These are phyloP conservation scores for Ceratobasidium sp. DNA, from an alignment of 1,284 basidiomycete genomes.

Conservation along the genomic window DNA sequence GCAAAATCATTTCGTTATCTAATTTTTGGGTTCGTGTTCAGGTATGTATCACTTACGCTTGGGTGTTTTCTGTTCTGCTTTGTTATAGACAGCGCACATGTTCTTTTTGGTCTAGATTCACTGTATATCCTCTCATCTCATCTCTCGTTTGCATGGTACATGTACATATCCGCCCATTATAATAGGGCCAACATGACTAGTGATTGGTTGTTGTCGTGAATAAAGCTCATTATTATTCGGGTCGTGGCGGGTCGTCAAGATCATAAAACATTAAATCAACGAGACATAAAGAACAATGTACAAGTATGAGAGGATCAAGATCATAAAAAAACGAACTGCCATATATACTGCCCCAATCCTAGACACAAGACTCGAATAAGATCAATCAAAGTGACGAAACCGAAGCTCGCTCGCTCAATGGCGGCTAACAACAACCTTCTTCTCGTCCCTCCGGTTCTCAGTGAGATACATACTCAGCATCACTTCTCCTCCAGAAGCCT, in stretches of 20 bases:
- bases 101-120: constrained; percentile 9
- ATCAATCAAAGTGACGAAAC: neutral
- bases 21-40: neutral
- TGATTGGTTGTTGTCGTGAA: neutral
- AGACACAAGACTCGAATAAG: neutral
- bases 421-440: neutral
- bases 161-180: neutral
- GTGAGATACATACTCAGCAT: constrained; percentile 29
- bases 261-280: constrained; percentile 9
- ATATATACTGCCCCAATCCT: constrained; percentile 7
- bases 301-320: neutral
- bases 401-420: neutral
- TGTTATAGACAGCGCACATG: neutral
- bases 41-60: constrained; percentile 14
- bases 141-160: neutral
- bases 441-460: constrained; percentile 14
- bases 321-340: neutral
- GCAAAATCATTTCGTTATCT: neutral
- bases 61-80: neutral
- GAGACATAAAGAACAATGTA: constrained; percentile 11
- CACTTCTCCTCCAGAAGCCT: neutral
- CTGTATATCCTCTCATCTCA: constrained; percentile 27
- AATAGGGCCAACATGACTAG: too few species aligned
- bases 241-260: constrained; percentile 15
- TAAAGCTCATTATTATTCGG: neutral